These are phyloP conservation scores for Backusella sp. DNA, from an alignment of 192 early-diverging fungal genomes.

Conservation along the genomic window DNA sequence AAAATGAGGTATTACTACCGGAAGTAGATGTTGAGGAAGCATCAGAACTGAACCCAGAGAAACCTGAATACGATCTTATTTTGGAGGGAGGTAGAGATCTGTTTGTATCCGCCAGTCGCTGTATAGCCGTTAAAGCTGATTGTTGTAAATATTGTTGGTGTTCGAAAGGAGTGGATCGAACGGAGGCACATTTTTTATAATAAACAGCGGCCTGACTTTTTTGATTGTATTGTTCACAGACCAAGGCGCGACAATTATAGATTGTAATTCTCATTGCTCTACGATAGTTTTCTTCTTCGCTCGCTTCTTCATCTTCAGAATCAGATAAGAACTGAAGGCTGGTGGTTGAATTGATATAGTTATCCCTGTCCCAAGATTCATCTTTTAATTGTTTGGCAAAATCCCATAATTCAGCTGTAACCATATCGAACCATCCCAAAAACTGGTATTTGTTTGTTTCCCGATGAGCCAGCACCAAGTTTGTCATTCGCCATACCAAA, in stretches of 20 bases:
- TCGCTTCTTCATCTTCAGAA: neutral
- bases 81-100: neutral
- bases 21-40: slow-evolving; percentile 9
- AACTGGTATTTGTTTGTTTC: slow-evolving; percentile 13
- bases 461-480: slow-evolving; percentile 5
- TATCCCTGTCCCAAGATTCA: neutral
- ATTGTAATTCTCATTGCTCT: slow-evolving; percentile 10
- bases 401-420: slow-evolving; percentile 11
- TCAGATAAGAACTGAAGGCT: neutral
- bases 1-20: neutral
- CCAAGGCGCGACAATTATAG: slow-evolving; percentile 11
- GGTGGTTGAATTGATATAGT: neutral
- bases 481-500: slow-evolving; percentile 3
- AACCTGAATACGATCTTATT: neutral
- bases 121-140: neutral
- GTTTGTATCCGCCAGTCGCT: neutral
- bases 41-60: neutral
- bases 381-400: slow-evolving; percentile 16
- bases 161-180: slow-evolving; percentile 5
- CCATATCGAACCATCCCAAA: slow-evolving; percentile 12
- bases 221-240: slow-evolving; percentile 3
- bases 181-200: slow-evolving; percentile 12
- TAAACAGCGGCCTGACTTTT: neutral
- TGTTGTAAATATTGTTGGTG: slow-evolving; percentile 13
- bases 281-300: slow-evolving; percentile 7